These are phyloP conservation scores for Pholiota molesta DNA, from an alignment of 768 basidiomycete genomes.

Conservation along the genomic window DNA sequence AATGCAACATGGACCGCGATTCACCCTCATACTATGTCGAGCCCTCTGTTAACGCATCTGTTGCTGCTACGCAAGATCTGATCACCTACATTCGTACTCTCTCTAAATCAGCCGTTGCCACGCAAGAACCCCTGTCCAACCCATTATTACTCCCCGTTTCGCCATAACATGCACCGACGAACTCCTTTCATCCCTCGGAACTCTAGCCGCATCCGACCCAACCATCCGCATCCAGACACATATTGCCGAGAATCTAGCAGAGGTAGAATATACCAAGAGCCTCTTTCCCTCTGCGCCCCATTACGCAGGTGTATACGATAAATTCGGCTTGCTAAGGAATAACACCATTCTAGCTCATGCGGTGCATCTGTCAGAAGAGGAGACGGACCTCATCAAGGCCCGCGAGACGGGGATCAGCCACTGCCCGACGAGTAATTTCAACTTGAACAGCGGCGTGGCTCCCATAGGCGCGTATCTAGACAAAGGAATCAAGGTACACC, in stretches of 20 bases:
- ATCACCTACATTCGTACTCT: conserved; percentile 72
- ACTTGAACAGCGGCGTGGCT: conserved; percentile 84
- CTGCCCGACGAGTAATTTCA: conserved; percentile 94
- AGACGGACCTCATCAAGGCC: conserved; percentile 70
- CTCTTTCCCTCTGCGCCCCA: conserved; percentile 67
- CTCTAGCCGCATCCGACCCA: conserved; percentile 60
- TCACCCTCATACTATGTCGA: conserved; percentile 73
- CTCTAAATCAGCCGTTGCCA: conserved; percentile 21
- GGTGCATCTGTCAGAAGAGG: conserved; percentile 73
- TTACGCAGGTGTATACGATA: conserved; percentile 86
- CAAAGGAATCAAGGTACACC: conserved; percentile 76
- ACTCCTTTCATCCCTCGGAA: conserved; percentile 66
- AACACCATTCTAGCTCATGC: conserved; percentile 92
- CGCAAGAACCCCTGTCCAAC: conserved; percentile 72
- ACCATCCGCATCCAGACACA: conserved; percentile 88
- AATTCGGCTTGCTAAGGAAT: conserved; percentile 67
- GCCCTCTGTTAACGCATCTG: conserved; percentile 56
- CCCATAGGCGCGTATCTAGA: conserved; percentile 81
- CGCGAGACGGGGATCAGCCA: conserved; percentile 81
- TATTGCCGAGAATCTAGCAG: conserved; percentile 80
- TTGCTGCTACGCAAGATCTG: conserved; percentile 62
- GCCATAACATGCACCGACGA: conserved; percentile 83
- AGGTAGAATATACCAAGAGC: conserved; percentile 65
- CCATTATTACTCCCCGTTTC: conserved; percentile 94
- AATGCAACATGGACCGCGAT: conserved; percentile 90